These are phyloP conservation scores for Nadsonia starkeyi-henricii DNA, from an alignment of 1,139 yeast genomes.

Conservation along the genomic window DNA sequence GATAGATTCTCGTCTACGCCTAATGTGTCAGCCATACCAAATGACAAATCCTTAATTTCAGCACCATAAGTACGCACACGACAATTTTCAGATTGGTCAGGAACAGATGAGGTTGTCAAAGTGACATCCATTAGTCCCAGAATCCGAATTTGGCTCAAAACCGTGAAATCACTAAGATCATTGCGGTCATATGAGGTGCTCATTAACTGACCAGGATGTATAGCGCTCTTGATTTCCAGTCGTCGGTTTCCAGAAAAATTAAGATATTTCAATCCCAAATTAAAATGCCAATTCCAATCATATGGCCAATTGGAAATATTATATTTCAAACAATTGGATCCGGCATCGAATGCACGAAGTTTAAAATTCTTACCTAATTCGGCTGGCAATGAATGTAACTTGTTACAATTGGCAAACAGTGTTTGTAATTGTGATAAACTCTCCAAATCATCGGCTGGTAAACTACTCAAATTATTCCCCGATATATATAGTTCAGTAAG, in stretches of 20 bases:
- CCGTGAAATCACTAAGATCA: slow-evolving; percentile 64
- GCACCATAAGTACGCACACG: slow-evolving; percentile 92
- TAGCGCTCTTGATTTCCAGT: slow-evolving; percentile 66
- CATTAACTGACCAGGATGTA: slow-evolving; percentile 22
- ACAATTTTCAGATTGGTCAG: slow-evolving; percentile 73
- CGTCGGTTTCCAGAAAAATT: slow-evolving; percentile 89
- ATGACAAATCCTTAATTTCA: slow-evolving; percentile 59
- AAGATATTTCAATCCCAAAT: slow-evolving; percentile 58
- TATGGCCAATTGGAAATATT: slow-evolving; percentile 90
- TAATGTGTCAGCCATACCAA: slow-evolving; percentile 83
- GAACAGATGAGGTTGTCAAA: slow-evolving; percentile 64
- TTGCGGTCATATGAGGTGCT: slow-evolving; percentile 9
- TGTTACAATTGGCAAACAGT: slow-evolving; percentile 67
- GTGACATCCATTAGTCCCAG: slow-evolving; percentile 94
- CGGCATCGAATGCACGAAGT: slow-evolving; percentile 70
- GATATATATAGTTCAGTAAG: slow-evolving; percentile 64
- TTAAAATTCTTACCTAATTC: slow-evolving; percentile 61
- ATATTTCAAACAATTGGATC: slow-evolving; percentile 80
- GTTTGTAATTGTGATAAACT: slow-evolving; percentile 42
- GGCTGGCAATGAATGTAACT: slow-evolving; percentile 76
- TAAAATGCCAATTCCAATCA: slow-evolving; percentile 97
- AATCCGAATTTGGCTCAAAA: slow-evolving; percentile 53
- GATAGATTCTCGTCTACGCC: slow-evolving; percentile 58
- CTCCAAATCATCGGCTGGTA: slow-evolving; percentile 80
- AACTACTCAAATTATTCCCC: slow-evolving; percentile 65